phyloP scores from a whole-genome alignment of 2,329 filamentous ascomycete species.

The Zymoseptoria pseudotritici region DNA sequence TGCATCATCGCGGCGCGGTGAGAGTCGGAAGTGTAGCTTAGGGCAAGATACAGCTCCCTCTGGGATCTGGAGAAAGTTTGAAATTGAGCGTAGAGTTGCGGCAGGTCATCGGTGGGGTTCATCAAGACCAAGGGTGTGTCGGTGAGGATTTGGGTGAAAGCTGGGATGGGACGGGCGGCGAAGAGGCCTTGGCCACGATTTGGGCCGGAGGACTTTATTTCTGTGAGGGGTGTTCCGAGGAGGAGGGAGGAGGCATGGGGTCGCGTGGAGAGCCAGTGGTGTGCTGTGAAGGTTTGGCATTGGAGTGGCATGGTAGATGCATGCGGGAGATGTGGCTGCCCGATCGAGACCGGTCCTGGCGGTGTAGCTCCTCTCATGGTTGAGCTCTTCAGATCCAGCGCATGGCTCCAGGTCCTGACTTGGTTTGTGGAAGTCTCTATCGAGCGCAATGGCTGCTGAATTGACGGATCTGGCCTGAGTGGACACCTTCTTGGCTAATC shows the following conservation, averaged over 20 bases:
- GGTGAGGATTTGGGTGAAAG: constrained; percentile 11
- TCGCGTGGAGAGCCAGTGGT: constrained; percentile 14
- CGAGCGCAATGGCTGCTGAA: neutral
- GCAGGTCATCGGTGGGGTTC: constrained; percentile 18
- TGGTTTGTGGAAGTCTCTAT: neutral
- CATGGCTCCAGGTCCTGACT: neutral
- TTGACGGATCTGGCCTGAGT: too few species aligned
- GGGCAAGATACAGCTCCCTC: constrained; percentile 7
- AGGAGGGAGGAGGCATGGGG: constrained; percentile 10
- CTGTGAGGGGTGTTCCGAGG: constrained; percentile 8
- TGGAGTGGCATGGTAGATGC: neutral
- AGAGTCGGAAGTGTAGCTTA: constrained; percentile 8
- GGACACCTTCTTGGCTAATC: too few species aligned
- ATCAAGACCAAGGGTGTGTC: constrained; percentile 16
- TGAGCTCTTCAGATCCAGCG: neutral
- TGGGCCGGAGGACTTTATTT: constrained; percentile 9
- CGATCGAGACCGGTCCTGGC: neutral
- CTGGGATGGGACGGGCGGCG: constrained; percentile 6
- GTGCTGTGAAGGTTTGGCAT: constrained; percentile 2
- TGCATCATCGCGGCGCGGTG: constrained; percentile 12
- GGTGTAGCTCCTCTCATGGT: neutral
- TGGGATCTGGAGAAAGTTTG: constrained; percentile 4
- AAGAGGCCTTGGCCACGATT: constrained; percentile 19
- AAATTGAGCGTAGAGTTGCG: constrained; percentile 16
- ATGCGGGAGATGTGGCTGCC: neutral